These are phyloP conservation scores for Ustilago trichophora DNA, from an alignment of 1,284 basidiomycete genomes.

Conservation along the genomic window DNA sequence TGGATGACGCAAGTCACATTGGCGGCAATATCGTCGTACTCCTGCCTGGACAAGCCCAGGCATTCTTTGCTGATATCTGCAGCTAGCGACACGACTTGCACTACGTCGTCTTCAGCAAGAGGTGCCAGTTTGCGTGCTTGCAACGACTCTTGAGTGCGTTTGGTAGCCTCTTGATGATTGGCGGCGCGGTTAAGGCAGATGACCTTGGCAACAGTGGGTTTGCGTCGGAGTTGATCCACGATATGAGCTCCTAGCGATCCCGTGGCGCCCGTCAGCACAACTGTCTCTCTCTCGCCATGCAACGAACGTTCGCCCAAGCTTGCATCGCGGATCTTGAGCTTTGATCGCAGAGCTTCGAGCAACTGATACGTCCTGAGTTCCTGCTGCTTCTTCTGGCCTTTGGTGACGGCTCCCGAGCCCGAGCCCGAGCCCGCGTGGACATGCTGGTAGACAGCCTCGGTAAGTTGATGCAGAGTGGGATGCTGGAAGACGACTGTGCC, in stretches of 20 bases:
- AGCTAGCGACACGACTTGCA: conserved; percentile 14
- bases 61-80: conserved; percentile 17
- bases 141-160: conserved; percentile 28
- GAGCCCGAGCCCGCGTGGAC: background rate
- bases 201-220: conserved; percentile 16
- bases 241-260: conserved; percentile 52
- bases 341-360: conserved; percentile 9
- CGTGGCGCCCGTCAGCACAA: conserved; percentile 54
- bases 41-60: conserved; percentile 22
- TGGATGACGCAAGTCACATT: conserved; percentile 41
- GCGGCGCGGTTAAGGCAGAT: conserved; percentile 37
- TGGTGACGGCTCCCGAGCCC: background rate
- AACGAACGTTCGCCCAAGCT: background rate
- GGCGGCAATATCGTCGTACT: conserved; percentile 11
- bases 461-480: conserved; percentile 68
- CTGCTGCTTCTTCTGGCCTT: conserved; percentile 52
- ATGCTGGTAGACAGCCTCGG: conserved; percentile 27
- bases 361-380: conserved; percentile 34
- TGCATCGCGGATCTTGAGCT: conserved; percentile 11
- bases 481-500: conserved; percentile 69
- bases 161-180: conserved; percentile 28
- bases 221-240: conserved; percentile 31
- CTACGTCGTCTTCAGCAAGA: background rate
- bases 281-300: conserved; percentile 1
- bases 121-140: conserved; percentile 15